phyloP scores from a whole-genome alignment of 306 rosid genomes.

The Trifolium subterraneum region DNA sequence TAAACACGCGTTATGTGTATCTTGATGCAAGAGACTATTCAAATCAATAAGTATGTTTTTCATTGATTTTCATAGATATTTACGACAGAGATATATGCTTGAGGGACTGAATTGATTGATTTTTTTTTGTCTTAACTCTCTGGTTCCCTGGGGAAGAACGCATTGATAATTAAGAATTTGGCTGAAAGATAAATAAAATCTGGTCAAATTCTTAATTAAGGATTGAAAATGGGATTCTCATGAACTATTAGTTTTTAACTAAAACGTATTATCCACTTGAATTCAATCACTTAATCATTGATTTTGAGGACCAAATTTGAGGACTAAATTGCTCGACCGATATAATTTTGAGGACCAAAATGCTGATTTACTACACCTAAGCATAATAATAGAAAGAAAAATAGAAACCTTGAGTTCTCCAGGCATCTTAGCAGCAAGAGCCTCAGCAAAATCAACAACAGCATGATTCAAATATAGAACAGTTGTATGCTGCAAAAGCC shows the following conservation, averaged over 20 bases:
- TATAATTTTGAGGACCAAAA: background rate
- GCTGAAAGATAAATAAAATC: too few relatives aligned
- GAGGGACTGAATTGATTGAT: background rate
- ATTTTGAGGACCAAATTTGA: background rate
- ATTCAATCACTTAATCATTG: background rate
- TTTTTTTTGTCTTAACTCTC: too few relatives aligned
- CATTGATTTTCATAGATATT: too few relatives aligned
- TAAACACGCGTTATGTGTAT: too few relatives aligned
- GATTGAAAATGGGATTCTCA: too few relatives aligned
- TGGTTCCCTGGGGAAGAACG: too few relatives aligned
- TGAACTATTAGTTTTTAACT: background rate
- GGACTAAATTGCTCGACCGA: background rate
- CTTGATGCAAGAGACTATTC: background rate
- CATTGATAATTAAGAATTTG: too few relatives aligned
- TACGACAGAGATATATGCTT: too few relatives aligned
- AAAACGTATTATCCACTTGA: too few relatives aligned
- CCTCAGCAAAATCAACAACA: conserved; percentile 55
- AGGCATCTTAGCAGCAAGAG: conserved; percentile 51
- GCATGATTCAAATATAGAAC: conserved; percentile 51
- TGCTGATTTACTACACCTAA: background rate
- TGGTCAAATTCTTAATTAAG: too few relatives aligned
- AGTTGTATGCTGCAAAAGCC: conserved; percentile 56
- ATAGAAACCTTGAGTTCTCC: conserved; percentile 51
- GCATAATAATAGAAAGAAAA: background rate
- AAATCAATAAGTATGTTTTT: background rate